Percentiles rank a stretch among this genome's conserved stretches.
Evolutionary conservation across 2,329 filamentous ascomycete genomes (phyloP).

Genomic region (Fusarium papillatum): DNA sequence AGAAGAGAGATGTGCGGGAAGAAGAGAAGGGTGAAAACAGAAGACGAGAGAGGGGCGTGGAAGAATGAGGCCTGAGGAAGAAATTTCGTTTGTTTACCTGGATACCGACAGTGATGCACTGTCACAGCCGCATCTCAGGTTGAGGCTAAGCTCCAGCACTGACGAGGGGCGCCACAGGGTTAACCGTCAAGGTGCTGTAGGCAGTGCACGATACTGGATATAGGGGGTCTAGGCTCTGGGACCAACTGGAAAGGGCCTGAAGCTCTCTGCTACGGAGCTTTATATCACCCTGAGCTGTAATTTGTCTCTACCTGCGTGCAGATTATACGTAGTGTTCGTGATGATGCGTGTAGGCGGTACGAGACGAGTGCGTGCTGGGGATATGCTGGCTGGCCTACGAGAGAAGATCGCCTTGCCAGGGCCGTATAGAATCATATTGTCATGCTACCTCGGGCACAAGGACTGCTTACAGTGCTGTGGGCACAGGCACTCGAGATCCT

Average conservation of each 20-base stretch:
- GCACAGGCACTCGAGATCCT: background rate
- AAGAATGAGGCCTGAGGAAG: background rate
- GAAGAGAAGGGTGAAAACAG: background rate
- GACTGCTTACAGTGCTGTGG: background rate
- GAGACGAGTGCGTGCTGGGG: background rate
- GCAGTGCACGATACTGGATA: background rate
- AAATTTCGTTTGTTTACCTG: background rate
- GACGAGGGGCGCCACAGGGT: background rate
- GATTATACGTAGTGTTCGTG: background rate
- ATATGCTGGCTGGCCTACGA: background rate
- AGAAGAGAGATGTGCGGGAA: background rate
- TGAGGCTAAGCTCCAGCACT: background rate
- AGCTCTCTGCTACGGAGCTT: background rate
- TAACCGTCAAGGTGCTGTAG: background rate
- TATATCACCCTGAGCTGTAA: background rate
- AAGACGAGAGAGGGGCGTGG: background rate
- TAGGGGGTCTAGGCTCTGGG: background rate
- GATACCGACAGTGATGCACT: background rate
- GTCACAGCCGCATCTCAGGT: background rate
- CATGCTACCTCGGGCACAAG: accelerated
- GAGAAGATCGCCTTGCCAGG: background rate
- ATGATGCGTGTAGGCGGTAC: background rate
- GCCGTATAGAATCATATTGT: background rate
- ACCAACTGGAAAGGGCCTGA: background rate
- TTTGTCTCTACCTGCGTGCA: background rate